Evolutionary conservation across 1,284 basidiomycete genomes (phyloP), one percentile per base, ranked within the genome.

Genomic region (Tremellales sp.): DNA sequence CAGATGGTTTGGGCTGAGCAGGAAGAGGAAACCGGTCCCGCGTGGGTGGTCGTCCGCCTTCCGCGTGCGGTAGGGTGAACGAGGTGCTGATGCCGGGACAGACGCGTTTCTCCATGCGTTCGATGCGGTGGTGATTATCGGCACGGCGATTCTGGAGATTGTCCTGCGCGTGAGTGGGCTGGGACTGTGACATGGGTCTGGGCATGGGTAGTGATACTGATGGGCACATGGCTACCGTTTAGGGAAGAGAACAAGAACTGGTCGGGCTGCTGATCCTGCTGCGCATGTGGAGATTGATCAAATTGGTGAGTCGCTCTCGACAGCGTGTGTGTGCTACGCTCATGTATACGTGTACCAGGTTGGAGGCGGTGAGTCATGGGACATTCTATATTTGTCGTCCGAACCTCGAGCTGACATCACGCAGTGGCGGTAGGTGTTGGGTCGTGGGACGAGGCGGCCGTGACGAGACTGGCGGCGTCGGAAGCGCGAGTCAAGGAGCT

Each of bases 251-350:
- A 40, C 37, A 49, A 8, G 84, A 88, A 60, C 75, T 88, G 19
- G 83, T 81, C 2, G 78, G 77, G 6, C 70, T 88, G 21, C 77
- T 88, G 32, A 76, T 88, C 39, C 72, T 85, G 8, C 73, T 88
- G 18, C 85, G 86, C 66, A 63, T 88, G 9, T 87, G 86, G 85
- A 76, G 86, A 26, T 73, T 87, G 21, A 78, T 88, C 24, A 86
- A 87, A 63, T 74, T 87, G 82, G n/a, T 86, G 16, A 26, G 41
- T 38, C 8, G 2, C 22, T n/a, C 25, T 18, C 18, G 12, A 22
- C 21, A 13, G 27, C 21, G 14, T 22, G 6, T 22, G 9, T 8
- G 18, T 16, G 12, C 12, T n/a, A n/a, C n/a, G n/a, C n/a, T n/a
- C n/a, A n/a, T n/a, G n/a, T n/a, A n/a, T n/a, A n/a, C n/a, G n/a